These are phyloP conservation scores for Lichtheimia ramosa DNA, from an alignment of 371 early-diverging fungal genomes.

Conservation along the genomic window DNA sequence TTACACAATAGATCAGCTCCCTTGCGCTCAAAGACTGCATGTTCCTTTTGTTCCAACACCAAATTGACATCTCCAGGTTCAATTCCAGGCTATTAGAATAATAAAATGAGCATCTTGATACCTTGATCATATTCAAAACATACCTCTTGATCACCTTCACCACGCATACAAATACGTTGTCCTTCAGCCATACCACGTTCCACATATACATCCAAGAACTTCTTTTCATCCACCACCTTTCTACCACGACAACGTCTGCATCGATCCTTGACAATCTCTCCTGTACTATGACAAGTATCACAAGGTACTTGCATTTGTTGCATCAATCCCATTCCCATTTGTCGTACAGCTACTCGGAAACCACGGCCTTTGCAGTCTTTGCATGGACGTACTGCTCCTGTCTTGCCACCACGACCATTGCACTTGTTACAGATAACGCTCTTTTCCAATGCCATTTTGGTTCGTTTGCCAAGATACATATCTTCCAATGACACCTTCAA, in stretches of 20 bases:
- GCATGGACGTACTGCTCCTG: slow-evolving; percentile 76
- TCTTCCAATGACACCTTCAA: slow-evolving; percentile 79
- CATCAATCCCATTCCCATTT: slow-evolving; percentile 94
- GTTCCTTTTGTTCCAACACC: slow-evolving; percentile 81
- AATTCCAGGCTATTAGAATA: slow-evolving; percentile 39
- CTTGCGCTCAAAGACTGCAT: slow-evolving; percentile 74
- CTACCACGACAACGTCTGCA: slow-evolving; percentile 88
- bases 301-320: slow-evolving; percentile 89
- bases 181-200: slow-evolving; percentile 92
- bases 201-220: slow-evolving; percentile 87
- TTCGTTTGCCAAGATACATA: slow-evolving; percentile 75
- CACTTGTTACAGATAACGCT: slow-evolving; percentile 68
- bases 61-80: slow-evolving; percentile 90
- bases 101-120: not conserved
- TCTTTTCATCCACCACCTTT: slow-evolving; percentile 81
- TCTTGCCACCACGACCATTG: slow-evolving; percentile 44
- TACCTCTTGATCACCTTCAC: slow-evolving; percentile 86
- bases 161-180: slow-evolving; percentile 86
- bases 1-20: slow-evolving; percentile 60
- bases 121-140: not conserved
- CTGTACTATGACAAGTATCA: slow-evolving; percentile 67
- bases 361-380: slow-evolving; percentile 89
- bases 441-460: slow-evolving; percentile 24
- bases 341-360: slow-evolving; percentile 82
- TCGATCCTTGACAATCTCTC: slow-evolving; percentile 78